A percentile compares a stretch with the other conserved stretches of the same genome.
Conservation (phyloP, 495 filamentous ascomycete genomes). For the Astrocystis sublimbata region DNA sequence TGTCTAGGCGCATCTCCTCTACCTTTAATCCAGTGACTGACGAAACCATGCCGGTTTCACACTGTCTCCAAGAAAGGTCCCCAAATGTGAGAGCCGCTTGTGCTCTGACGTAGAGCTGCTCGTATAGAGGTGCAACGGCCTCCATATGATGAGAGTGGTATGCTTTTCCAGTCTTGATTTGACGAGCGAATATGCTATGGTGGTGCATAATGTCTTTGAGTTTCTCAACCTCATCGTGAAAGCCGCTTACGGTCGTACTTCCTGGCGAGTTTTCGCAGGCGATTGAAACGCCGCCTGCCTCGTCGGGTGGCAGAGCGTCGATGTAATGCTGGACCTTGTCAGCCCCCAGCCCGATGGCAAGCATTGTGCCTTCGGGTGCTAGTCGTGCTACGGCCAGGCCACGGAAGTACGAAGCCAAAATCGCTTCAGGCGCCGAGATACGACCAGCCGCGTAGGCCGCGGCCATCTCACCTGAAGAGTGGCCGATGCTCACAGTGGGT, state of each 20-base stretch:
- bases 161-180: conserved; percentile 44
- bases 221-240: conserved; percentile 36
- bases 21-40: conserved; percentile 25
- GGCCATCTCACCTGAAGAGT: not conserved
- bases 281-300: conserved; percentile 33
- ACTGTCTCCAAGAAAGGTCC: conserved; percentile 27
- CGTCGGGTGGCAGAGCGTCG: not conserved
- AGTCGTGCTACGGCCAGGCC: too few species aligned
- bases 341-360: not conserved
- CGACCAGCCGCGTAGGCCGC: not conserved
- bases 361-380: too few species aligned
- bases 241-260: conserved; percentile 51
- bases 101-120: conserved; percentile 19
- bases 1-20: conserved; percentile 21
- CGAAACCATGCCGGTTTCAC: too few species aligned
- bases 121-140: conserved; percentile 34
- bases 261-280: conserved; percentile 49
- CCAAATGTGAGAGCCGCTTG: conserved; percentile 25
- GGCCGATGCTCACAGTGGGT: not conserved
- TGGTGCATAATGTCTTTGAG: conserved; percentile 32
- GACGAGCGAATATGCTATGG: conserved; percentile 38
- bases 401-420: too few species aligned
- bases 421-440: too few species aligned
- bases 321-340: conserved; percentile 10
- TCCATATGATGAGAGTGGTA: conserved; percentile 59